Conservation (phyloP, 176 grass and related monocot genomes). For the Musa acuminata region DNA sequence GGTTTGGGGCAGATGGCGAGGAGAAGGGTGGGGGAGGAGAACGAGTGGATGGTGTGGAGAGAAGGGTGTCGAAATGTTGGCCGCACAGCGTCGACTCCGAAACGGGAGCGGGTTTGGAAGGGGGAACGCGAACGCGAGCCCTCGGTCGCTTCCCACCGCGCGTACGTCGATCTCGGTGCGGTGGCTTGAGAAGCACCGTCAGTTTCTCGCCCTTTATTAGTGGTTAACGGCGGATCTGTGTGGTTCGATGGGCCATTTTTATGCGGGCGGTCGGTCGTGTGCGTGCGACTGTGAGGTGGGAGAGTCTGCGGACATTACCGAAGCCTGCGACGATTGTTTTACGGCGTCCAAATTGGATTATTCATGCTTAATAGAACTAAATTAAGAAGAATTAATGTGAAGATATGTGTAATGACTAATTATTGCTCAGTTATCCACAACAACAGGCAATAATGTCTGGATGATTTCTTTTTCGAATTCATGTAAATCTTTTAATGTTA, state of each 20-base stretch:
- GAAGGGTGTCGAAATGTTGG: background rate
- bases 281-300: background rate
- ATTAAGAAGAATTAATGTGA: too few relatives aligned
- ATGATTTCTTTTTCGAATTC: too few relatives aligned
- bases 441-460: too few relatives aligned
- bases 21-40: background rate
- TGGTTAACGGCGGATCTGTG: background rate
- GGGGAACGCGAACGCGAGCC: background rate
- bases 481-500: too few relatives aligned
- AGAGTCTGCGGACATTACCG: too few relatives aligned
- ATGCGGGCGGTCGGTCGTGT: background rate
- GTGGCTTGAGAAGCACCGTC: background rate
- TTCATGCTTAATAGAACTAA: too few relatives aligned
- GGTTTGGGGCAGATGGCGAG: background rate
- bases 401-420: too few relatives aligned
- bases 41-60: slow-evolving; percentile 13
- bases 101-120: background rate
- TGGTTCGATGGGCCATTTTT: background rate
- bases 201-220: background rate
- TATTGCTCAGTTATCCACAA: too few relatives aligned
- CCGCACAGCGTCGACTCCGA: slow-evolving; percentile 4
- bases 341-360: too few relatives aligned
- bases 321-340: too few relatives aligned
- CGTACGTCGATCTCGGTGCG: background rate
- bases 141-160: background rate